Evolutionary conservation across 805 yeast species (phyloP).

Genomic region (Suhomyces sp.): DNA sequence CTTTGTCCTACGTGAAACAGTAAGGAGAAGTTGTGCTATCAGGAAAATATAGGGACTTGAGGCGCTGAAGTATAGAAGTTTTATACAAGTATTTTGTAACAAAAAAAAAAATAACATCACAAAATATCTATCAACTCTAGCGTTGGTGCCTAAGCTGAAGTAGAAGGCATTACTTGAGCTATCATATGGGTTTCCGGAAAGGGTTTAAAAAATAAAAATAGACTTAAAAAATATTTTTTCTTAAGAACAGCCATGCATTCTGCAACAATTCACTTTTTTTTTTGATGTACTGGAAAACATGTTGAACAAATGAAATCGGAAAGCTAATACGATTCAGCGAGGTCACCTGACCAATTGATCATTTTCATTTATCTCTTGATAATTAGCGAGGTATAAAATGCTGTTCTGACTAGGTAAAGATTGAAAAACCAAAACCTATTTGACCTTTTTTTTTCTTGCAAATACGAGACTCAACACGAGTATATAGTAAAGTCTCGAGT

Average conservation of each 20-base stretch:
- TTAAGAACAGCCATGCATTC: background rate
- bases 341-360: background rate
- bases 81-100: slow-evolving; percentile 4
- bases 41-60: background rate
- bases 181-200: background rate
- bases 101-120: slow-evolving; percentile 1
- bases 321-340: background rate
- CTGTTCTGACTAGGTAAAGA: too few species aligned
- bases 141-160: background rate
- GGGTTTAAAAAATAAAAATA: slow-evolving; percentile 1
- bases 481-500: background rate
- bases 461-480: background rate
- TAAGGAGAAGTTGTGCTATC: slow-evolving; percentile 1
- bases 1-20: slow-evolving; percentile 3
- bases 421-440: background rate
- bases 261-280: background rate
- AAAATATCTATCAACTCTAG: background rate
- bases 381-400: background rate
- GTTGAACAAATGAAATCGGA: background rate
- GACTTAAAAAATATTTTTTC: background rate
- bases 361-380: background rate
- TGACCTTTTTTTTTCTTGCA: background rate
- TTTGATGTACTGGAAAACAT: background rate
- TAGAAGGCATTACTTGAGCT: background rate
- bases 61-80: slow-evolving; percentile 9